Evolutionary conservation across 2,329 filamentous ascomycete species (phyloP).

Genomic region (Diaporthe velutina): DNA sequence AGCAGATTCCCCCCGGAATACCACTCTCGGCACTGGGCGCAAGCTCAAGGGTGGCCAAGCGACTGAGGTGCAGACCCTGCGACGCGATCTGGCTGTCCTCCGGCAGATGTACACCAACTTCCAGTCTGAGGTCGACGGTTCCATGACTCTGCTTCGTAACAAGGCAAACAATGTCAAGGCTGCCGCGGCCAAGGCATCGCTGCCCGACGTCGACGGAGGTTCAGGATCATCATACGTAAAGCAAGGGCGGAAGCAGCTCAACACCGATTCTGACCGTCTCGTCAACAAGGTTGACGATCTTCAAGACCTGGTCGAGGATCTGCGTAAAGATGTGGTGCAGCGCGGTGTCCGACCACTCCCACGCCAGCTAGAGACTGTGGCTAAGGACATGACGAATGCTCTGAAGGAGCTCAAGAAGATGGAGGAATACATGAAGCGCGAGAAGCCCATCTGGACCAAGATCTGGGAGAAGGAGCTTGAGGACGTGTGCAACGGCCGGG

Average conservation of each 20-base stretch:
- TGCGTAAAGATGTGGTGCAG: constrained; percentile 95
- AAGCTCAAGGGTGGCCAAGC: constrained; percentile 73
- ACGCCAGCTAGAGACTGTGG: constrained; percentile 88
- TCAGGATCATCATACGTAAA: constrained; percentile 89
- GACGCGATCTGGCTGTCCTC: constrained; percentile 89
- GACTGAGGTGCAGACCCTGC: constrained; percentile 83
- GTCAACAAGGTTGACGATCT: constrained; percentile 95
- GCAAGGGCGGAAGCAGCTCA: constrained; percentile 87
- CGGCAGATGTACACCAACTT: constrained; percentile 95
- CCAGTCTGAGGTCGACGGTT: constrained; percentile 86
- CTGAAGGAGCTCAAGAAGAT: constrained; percentile 92
- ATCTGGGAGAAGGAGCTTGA: constrained; percentile 99
- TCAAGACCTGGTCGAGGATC: constrained; percentile 96
- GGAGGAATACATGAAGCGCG: constrained; percentile 89
- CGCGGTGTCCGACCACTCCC: constrained; percentile 93
- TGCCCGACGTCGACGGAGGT: constrained; percentile 81
- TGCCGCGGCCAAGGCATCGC: constrained; percentile 76
- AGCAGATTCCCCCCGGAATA: constrained; percentile 61
- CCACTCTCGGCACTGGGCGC: constrained; percentile 47
- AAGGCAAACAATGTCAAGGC: constrained; percentile 88
- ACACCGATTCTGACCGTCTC: constrained; percentile 88
- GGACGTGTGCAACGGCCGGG: constrained; percentile 93
- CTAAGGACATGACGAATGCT: constrained; percentile 86
- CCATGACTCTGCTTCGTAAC: constrained; percentile 84
- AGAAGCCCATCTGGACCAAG: constrained; percentile 98